Evolutionary conservation across 306 rosid genomes (phyloP).

Genomic region (Hippophae rhamnoides): DNA sequence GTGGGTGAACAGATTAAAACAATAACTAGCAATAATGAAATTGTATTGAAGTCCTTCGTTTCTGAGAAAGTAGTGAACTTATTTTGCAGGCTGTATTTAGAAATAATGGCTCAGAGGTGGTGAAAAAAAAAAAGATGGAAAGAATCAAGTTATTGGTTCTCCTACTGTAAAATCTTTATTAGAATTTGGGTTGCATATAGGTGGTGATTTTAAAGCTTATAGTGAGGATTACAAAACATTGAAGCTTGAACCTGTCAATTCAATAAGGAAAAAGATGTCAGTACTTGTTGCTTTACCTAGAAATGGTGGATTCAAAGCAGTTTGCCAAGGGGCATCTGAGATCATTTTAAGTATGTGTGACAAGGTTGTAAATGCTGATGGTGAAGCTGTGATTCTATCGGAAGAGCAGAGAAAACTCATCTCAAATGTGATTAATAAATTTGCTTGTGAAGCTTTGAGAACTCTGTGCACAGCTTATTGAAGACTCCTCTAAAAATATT

Average conservation of each 20-base stretch:
- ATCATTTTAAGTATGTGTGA: conserved; percentile 51
- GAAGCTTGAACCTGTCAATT: conserved; percentile 75
- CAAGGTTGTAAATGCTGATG: conserved; percentile 44
- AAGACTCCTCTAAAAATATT: conserved; percentile 16
- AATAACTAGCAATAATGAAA: conserved; percentile 14
- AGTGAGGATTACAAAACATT: conserved; percentile 39
- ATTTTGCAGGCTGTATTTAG: conserved; percentile 71
- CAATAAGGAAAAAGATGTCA: conserved; percentile 59
- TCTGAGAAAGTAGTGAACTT: conserved; percentile 33
- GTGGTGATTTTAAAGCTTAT: conserved; percentile 39
- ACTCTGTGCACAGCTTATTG: conserved; percentile 62
- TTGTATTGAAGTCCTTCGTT: conserved; percentile 25
- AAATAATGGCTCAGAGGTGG: conserved; percentile 64
- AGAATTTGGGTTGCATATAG: conserved; percentile 59
- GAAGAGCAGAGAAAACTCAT: conserved; percentile 39
- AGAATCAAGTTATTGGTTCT: conserved; percentile 45
- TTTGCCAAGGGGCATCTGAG: conserved; percentile 88
- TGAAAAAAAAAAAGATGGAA: conserved; percentile 48
- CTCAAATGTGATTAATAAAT: conserved; percentile 42
- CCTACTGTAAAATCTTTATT: conserved; percentile 73
- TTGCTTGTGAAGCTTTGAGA: conserved; percentile 71
- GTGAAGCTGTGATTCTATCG: conserved; percentile 39
- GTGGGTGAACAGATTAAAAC: conserved; percentile 39
- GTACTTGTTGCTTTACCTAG: conserved; percentile 58
- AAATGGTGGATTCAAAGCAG: conserved; percentile 35